These are phyloP conservation scores for Phytophthora foliorum DNA, from an alignment of 352 stramenopile genomes.

Conservation along the genomic window DNA sequence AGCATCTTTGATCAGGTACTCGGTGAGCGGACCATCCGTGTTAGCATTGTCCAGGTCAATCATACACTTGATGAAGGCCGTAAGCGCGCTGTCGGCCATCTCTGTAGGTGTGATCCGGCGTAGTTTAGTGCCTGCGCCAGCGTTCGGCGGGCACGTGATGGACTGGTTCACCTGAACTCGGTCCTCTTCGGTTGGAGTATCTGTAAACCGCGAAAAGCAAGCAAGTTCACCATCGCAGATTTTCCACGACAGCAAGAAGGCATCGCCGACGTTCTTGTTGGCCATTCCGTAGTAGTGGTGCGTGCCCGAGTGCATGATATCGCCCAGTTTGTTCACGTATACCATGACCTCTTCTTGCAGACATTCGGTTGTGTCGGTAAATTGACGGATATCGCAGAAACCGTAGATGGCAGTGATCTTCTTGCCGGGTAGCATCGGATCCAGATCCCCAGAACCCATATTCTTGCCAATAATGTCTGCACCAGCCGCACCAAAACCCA, in stretches of 20 bases:
- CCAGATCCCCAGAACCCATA: constrained; percentile 88
- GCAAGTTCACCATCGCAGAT: constrained; percentile 86
- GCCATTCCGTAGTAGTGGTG: constrained; percentile 90
- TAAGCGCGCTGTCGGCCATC: constrained; percentile 94
- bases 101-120: constrained; percentile 87
- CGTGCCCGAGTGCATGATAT: constrained; percentile 91
- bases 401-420: constrained; percentile 95
- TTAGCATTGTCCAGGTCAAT: constrained; percentile 89
- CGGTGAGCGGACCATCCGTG: constrained; percentile 73
- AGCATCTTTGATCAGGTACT: constrained; percentile 72
- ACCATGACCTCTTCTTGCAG: constrained; percentile 94
- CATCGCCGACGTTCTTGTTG: constrained; percentile 93
- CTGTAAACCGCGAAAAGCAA: constrained; percentile 85
- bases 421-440: constrained; percentile 91
- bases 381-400: constrained; percentile 96
- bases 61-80: constrained; percentile 97
- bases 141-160: constrained; percentile 75
- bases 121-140: constrained; percentile 66
- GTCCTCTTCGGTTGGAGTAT: constrained; percentile 80
- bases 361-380: constrained; percentile 92
- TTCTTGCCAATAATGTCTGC: constrained; percentile 90
- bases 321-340: constrained; percentile 93
- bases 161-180: constrained; percentile 76
- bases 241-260: constrained; percentile 96
- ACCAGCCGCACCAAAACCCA: constrained; percentile 83